Evolutionary conservation across 2,329 filamentous ascomycete genomes (phyloP).

Genomic region (Myotisia sp.): DNA sequence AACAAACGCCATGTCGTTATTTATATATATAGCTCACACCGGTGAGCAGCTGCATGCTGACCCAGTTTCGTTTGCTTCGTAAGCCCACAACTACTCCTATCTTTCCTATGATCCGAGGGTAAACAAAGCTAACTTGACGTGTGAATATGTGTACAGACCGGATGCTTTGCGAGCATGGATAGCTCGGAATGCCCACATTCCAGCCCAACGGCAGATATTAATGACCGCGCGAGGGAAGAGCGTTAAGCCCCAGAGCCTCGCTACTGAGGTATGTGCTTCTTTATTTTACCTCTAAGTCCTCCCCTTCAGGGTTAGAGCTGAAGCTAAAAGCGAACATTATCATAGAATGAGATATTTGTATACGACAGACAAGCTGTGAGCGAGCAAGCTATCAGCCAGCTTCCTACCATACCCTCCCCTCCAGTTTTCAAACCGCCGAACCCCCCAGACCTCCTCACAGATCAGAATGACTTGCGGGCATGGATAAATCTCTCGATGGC

Average conservation of each 20-base stretch:
- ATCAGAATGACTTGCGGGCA: constrained; percentile 66
- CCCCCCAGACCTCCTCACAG: constrained; percentile 65
- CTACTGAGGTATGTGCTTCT: constrained; percentile 56
- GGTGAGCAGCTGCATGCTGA: constrained; percentile 74
- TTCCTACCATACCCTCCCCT: constrained; percentile 39
- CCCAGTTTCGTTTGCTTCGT: constrained; percentile 60
- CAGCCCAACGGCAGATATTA: constrained; percentile 65
- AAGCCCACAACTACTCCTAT: constrained; percentile 23
- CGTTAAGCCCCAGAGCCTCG: constrained; percentile 64
- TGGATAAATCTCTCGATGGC: constrained; percentile 80
- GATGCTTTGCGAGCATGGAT: constrained; percentile 79
- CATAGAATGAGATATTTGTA: constrained; percentile 72
- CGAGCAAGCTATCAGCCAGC: constrained; percentile 33
- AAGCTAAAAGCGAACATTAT: constrained; percentile 7
- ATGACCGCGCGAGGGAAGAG: constrained; percentile 75
- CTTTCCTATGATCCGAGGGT: not conserved
- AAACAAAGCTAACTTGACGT: not conserved
- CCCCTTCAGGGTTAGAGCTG: not conserved
- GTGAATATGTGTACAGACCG: constrained; percentile 43
- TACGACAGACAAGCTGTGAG: constrained; percentile 67
- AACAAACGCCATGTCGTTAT: constrained; percentile 68
- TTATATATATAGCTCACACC: constrained; percentile 84
- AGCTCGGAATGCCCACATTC: constrained; percentile 57
- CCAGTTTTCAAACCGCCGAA: constrained; percentile 45
- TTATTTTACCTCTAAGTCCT: not conserved